phyloP scores from a whole-genome alignment of 2,329 filamentous ascomycete species.

The Whalleya microplaca region DNA sequence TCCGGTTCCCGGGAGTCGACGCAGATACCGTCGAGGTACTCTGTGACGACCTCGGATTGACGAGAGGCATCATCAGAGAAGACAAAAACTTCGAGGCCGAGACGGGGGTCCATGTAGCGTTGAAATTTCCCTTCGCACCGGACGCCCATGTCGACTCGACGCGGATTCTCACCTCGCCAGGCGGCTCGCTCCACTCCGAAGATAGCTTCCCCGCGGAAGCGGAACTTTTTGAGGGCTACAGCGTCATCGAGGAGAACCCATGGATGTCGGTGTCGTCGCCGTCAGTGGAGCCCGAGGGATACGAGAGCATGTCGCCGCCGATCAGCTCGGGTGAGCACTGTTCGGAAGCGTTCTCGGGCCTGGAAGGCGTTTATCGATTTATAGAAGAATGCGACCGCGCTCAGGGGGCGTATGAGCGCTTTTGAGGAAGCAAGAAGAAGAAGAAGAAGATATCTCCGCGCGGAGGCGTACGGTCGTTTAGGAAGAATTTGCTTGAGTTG shows the following conservation, averaged over 20 bases:
- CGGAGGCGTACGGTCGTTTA: background rate
- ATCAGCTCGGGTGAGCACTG: slow-evolving; percentile 47
- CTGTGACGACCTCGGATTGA: slow-evolving; percentile 85
- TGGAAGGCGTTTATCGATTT: slow-evolving; percentile 62
- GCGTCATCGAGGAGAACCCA: slow-evolving; percentile 49
- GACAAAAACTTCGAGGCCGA: slow-evolving; percentile 73
- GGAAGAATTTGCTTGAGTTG: background rate
- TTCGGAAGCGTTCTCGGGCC: slow-evolving; percentile 56
- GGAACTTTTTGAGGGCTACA: slow-evolving; percentile 42
- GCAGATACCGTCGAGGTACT: slow-evolving; percentile 78
- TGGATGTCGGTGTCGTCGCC: slow-evolving; percentile 50
- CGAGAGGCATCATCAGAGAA: slow-evolving; percentile 76
- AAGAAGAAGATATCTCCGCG: too few species aligned
- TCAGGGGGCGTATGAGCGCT: slow-evolving; percentile 19
- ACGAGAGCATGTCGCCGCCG: slow-evolving; percentile 54
- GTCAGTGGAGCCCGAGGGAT: slow-evolving; percentile 46
- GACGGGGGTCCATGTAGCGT: slow-evolving; percentile 71
- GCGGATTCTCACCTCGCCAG: slow-evolving; percentile 48
- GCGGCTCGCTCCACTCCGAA: slow-evolving; percentile 47
- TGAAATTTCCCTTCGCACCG: slow-evolving; percentile 87
- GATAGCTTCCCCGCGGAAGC: slow-evolving; percentile 37
- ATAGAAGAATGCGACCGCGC: slow-evolving; percentile 60
- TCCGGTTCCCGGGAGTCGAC: slow-evolving; percentile 92
- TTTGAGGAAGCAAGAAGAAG: slow-evolving; percentile 2
- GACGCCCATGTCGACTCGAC: slow-evolving; percentile 36